A percentile compares a stretch with the other conserved stretches of the same genome.
phyloP scores from a whole-genome alignment of 2,329 filamentous ascomycete species.

The Xenoacremonium recifei region DNA sequence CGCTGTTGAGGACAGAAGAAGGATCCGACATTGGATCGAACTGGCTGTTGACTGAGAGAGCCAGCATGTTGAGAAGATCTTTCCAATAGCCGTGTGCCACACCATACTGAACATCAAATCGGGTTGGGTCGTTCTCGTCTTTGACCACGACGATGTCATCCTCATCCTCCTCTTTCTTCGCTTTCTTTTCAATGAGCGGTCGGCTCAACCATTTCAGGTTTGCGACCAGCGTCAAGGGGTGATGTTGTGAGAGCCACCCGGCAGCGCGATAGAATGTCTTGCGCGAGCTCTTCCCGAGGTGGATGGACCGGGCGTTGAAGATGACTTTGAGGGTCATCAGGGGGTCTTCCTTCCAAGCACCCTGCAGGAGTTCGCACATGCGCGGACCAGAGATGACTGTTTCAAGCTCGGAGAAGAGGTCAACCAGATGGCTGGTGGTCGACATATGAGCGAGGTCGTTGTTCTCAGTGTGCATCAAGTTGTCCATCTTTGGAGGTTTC shows the following conservation, averaged over 20 bases:
- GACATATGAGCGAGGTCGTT: conserved; percentile 46
- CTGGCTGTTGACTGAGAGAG: conserved; percentile 47
- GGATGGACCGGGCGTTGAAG: conserved; percentile 60
- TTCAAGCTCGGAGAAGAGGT: conserved; percentile 54
- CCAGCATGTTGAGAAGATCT: conserved; percentile 57
- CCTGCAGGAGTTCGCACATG: conserved; percentile 41
- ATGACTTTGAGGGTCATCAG: conserved; percentile 55
- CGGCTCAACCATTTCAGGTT: conserved; percentile 57
- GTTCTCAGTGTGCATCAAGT: conserved; percentile 54
- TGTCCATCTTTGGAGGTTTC: conserved; percentile 26
- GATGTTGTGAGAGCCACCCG: conserved; percentile 55
- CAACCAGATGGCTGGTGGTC: conserved; percentile 45
- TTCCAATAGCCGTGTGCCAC: conserved; percentile 63
- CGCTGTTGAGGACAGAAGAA: conserved; percentile 38
- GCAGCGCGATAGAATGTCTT: conserved; percentile 49
- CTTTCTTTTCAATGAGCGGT: conserved; percentile 55
- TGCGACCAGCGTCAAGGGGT: conserved; percentile 51
- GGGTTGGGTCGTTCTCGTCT: conserved; percentile 34
- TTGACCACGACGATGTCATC: conserved; percentile 33
- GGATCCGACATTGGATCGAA: conserved; percentile 42
- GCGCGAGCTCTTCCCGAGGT: conserved; percentile 54
- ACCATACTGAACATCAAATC: conserved; percentile 44
- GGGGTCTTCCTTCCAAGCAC: conserved; percentile 49
- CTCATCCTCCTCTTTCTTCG: conserved; percentile 36
- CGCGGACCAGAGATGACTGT: conserved; percentile 34